Evolutionary conservation across 768 basidiomycete species (phyloP).

Genomic region (Dentipellis fragilis): DNA sequence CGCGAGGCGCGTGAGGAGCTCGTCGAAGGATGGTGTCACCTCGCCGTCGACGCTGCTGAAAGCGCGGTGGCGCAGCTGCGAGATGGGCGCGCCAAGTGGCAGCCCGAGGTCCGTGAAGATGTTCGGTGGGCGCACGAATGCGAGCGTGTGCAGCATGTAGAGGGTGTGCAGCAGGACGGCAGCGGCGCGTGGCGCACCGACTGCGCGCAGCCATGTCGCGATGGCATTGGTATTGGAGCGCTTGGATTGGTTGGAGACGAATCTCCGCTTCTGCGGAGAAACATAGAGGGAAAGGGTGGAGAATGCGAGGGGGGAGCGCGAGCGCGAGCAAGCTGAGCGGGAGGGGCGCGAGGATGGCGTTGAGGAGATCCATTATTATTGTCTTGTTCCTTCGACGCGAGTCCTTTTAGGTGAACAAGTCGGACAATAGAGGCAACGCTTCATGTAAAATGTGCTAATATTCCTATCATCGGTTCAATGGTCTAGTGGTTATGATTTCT

Average conservation of each 20-base stretch:
- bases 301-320: slow-evolving; percentile 1
- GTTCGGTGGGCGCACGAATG: slow-evolving; percentile 9
- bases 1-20: slow-evolving; percentile 10
- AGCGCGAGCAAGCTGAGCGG: slow-evolving; percentile 2
- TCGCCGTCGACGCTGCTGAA: neutral
- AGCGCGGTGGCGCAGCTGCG: slow-evolving; percentile 4
- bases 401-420: neutral
- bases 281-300: neutral
- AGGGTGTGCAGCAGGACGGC: slow-evolving; percentile 10
- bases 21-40: slow-evolving; percentile 6
- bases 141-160: slow-evolving; percentile 5
- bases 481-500: slow-evolving; percentile 20
- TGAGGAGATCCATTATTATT: neutral
- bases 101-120: slow-evolving; percentile 10
- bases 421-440: neutral
- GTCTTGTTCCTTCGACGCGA: too few species aligned
- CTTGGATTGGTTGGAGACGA: neutral
- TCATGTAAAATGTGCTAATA: too few species aligned
- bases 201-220: neutral
- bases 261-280: neutral
- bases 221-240: neutral
- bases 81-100: slow-evolving; percentile 6
- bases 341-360: slow-evolving; percentile 2
- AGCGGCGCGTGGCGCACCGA: slow-evolving; percentile 1
- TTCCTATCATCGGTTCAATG: slow-evolving; percentile 12